Percentiles rank a stretch among this genome's conserved stretches.
Evolutionary conservation across 352 stramenopile genomes (phyloP).

Genomic region (Phytophthora citricola): DNA sequence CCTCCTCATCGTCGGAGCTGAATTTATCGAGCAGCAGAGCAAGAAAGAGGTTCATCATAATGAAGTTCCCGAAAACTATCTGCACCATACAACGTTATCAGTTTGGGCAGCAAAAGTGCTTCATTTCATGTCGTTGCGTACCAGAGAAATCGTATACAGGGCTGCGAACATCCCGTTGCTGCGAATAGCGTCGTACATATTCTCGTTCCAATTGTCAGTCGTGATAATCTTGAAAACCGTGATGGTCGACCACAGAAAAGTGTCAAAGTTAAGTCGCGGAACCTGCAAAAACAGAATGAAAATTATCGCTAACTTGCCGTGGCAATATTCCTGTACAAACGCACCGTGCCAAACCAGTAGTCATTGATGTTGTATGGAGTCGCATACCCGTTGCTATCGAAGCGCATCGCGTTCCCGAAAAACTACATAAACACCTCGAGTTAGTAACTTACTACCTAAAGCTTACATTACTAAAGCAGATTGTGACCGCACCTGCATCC

Average conservation of each 20-base stretch:
- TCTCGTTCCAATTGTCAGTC: slow-evolving; percentile 94
- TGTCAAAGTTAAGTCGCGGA: slow-evolving; percentile 88
- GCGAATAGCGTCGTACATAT: slow-evolving; percentile 94
- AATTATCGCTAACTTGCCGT: neutral
- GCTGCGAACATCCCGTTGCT: slow-evolving; percentile 60
- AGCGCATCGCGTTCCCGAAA: slow-evolving; percentile 94
- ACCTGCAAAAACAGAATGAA: slow-evolving; percentile 68
- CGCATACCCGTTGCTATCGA: slow-evolving; percentile 78
- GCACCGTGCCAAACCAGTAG: slow-evolving; percentile 69
- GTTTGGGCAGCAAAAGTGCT: neutral
- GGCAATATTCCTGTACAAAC: neutral
- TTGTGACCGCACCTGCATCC: slow-evolving; percentile 67
- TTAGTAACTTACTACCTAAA: neutral
- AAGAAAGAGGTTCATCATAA: slow-evolving; percentile 96
- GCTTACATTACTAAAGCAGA: slow-evolving; percentile 77
- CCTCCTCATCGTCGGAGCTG: slow-evolving; percentile 61
- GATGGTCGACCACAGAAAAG: slow-evolving; percentile 73
- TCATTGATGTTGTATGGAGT: slow-evolving; percentile 48
- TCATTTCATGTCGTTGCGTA: slow-evolving; percentile 20
- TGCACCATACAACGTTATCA: slow-evolving; percentile 14
- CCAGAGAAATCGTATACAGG: slow-evolving; percentile 88
- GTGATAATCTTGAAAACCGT: slow-evolving; percentile 95
- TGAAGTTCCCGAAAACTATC: slow-evolving; percentile 91
- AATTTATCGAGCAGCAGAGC: slow-evolving; percentile 94
- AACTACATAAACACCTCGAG: slow-evolving; percentile 52